Base-by-base conservation (phyloP, 2,329 filamentous ascomycete species). In the Aspergillus tamarii region DNA sequence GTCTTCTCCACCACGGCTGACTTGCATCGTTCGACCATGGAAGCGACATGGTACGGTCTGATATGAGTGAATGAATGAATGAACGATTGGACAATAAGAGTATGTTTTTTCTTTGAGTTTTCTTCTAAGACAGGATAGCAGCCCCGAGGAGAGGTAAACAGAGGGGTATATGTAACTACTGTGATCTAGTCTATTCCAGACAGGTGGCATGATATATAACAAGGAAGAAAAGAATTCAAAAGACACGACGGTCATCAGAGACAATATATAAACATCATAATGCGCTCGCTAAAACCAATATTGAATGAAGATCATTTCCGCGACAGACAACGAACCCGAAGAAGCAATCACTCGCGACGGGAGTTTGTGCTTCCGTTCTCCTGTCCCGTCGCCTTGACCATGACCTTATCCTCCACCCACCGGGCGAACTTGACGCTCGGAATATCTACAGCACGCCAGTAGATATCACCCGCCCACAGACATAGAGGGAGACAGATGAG, bases 381-480 rank as follows among this genome's bases (percentile, higher is more conserved):
- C 12, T 57, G 60, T 12, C 53, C 32, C 19, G 63, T 57, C 10
- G 60, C 59, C 43, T 75, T 74, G 1, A 70, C 68, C 34, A 73
- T 66, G 32, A 77, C 62, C 43, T 70, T 70, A 48, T 71, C 72
- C 70, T 84, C 84, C 30, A 86, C 64, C 79, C 83, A 84, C 50
- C 81, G 77, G 3, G 84, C 81, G 67, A 87, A 81, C 57, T 78
- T 80, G 9, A 86, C 78, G 70, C 82, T 80, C 1, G 82, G 82
- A 4, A 78, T 74, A 72, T 89, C 87, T 7, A 89, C 79, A 1
- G 75, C 75, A 32, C 86, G 80, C 84, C 85, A 88, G 69, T 88
- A 88, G 4, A 89, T 62, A 72, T 89, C 87, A 1, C 84, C 84
- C 6, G 81, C 78, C 82, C 85, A 88, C 7, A 88, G 77, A 0